A percentile compares a stretch with the other conserved stretches of the same genome.
Evolutionary conservation across 768 basidiomycete genomes (phyloP).

Genomic region (Floccularia luteovirens): DNA sequence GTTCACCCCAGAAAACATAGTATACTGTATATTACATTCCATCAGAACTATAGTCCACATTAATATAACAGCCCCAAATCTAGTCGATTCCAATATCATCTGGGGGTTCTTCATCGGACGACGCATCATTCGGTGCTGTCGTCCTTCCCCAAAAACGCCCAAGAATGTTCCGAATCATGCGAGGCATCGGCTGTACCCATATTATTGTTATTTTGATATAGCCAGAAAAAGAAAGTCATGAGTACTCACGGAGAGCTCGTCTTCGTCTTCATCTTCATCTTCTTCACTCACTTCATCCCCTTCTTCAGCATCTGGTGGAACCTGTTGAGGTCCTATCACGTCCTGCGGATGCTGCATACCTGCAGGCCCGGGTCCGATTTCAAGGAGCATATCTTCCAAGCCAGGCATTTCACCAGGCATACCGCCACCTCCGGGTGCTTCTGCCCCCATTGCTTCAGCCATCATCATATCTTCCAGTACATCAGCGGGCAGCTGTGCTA

Average conservation of each 20-base stretch:
- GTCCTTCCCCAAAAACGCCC: constrained; percentile 49
- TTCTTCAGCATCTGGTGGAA: constrained; percentile 15
- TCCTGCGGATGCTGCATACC: too few relatives aligned
- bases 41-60: too few relatives aligned
- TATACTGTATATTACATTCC: too few relatives aligned
- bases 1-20: too few relatives aligned
- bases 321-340: not conserved
- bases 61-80: too few relatives aligned
- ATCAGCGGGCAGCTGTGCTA: constrained; percentile 47
- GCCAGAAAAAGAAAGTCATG: not conserved
- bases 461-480: constrained; percentile 55
- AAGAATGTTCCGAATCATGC: constrained; percentile 50
- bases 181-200: constrained; percentile 45
- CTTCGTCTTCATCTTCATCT: constrained; percentile 33
- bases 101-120: constrained; percentile 32
- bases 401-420: constrained; percentile 48
- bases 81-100: constrained; percentile 26
- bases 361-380: too few relatives aligned
- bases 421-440: constrained; percentile 23
- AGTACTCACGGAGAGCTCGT: constrained; percentile 38
- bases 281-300: constrained; percentile 20
- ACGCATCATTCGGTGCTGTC: constrained; percentile 20
- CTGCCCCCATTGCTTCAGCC: constrained; percentile 30
- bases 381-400: constrained; percentile 17
- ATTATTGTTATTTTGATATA: constrained; percentile 1